These are phyloP conservation scores for Usnea hakonensis DNA, from an alignment of 495 filamentous ascomycete species.

Conservation along the genomic window DNA sequence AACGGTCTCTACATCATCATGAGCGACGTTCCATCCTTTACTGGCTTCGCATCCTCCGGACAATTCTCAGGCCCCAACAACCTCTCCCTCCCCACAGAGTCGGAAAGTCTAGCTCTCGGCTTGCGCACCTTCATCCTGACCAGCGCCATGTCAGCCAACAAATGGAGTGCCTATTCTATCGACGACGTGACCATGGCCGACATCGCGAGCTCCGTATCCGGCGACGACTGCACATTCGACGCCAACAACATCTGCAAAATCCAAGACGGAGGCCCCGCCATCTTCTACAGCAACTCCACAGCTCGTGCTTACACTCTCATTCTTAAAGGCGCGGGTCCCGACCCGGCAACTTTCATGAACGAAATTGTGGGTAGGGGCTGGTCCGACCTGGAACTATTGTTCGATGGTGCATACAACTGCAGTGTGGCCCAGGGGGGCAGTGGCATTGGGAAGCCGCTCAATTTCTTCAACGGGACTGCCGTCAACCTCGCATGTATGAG, in stretches of 20 bases:
- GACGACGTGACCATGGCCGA: background rate
- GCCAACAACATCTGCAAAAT: slow-evolving; percentile 8
- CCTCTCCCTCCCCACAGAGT: background rate
- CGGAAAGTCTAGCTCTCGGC: background rate
- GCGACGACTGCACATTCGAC: background rate
- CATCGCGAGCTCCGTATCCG: background rate
- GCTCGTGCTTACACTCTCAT: background rate
- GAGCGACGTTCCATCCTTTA: slow-evolving; percentile 11
- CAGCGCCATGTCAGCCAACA: slow-evolving; percentile 8
- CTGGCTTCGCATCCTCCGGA: slow-evolving; percentile 3
- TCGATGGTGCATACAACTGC: slow-evolving; percentile 10
- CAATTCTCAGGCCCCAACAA: slow-evolving; percentile 8
- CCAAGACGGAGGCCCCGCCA: background rate
- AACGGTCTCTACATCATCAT: slow-evolving; percentile 1
- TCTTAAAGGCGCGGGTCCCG: background rate
- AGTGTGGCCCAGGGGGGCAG: background rate
- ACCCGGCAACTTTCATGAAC: background rate
- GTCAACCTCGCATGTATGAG: slow-evolving; percentile 1
- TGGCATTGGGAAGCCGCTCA: background rate
- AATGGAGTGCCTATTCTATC: background rate
- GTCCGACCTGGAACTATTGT: slow-evolving; percentile 1
- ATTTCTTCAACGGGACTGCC: background rate
- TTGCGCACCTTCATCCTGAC: slow-evolving; percentile 7
- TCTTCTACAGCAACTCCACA: slow-evolving; percentile 9
- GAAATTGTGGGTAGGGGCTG: background rate